These are phyloP conservation scores for Microcera coccophila DNA, from an alignment of 2,329 filamentous ascomycete genomes.

Conservation along the genomic window DNA sequence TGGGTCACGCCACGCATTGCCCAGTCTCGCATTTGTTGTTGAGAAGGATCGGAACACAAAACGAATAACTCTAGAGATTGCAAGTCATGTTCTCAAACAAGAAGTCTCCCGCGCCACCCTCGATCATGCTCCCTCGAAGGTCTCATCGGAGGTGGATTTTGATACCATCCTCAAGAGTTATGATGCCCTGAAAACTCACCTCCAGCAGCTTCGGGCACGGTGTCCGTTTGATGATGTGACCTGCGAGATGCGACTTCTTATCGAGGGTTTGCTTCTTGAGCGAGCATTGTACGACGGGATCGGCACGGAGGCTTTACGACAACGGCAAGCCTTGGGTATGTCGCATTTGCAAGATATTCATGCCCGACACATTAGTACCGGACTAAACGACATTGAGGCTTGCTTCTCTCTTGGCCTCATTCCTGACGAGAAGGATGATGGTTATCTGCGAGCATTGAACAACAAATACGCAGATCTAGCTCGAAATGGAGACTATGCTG, in stretches of 20 bases:
- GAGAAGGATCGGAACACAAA: constrained; percentile 23
- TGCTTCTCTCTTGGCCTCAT: constrained; percentile 26
- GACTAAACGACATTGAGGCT: constrained; percentile 26
- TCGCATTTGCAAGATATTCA: constrained; percentile 30
- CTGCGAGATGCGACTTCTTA: constrained; percentile 25
- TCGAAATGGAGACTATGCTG: constrained; percentile 21
- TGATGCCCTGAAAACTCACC: constrained; percentile 18
- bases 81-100: constrained; percentile 37
- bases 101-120: constrained; percentile 37
- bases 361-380: constrained; percentile 21
- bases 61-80: constrained; percentile 21
- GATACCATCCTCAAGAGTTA: constrained; percentile 24
- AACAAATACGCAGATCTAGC: constrained; percentile 20
- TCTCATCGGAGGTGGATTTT: constrained; percentile 18
- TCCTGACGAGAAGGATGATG: constrained; percentile 13
- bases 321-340: constrained; percentile 12
- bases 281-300: constrained; percentile 27
- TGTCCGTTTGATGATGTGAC: constrained; percentile 13
- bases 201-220: constrained; percentile 7
- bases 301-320: constrained; percentile 18
- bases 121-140: constrained; percentile 2
- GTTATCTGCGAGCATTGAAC: constrained; percentile 19
- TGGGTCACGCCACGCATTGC: constrained; percentile 13
- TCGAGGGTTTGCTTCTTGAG: constrained; percentile 26
- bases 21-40: constrained; percentile 24